These are phyloP conservation scores for Anisodus tanguticus DNA, from an alignment of 257 asterid species.

Conservation along the genomic window DNA sequence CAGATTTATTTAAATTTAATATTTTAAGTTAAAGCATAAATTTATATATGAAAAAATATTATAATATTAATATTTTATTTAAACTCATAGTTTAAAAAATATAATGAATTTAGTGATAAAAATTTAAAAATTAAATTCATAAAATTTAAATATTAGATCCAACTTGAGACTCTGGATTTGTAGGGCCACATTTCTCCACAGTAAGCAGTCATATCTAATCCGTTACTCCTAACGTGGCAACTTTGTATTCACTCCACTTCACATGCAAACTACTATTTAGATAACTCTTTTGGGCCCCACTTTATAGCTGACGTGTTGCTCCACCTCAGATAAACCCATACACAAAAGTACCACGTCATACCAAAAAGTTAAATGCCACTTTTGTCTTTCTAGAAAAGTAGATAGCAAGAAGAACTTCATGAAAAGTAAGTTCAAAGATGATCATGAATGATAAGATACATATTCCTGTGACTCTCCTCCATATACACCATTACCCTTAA, in stretches of 20 bases:
- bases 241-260: constrained; percentile 39
- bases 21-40: too few species aligned
- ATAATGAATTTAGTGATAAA: neutral
- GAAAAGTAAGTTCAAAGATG: constrained; percentile 33
- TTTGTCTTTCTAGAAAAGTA: constrained; percentile 35
- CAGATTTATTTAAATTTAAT: too few species aligned
- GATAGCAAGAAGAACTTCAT: constrained; percentile 41
- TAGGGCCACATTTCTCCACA: neutral
- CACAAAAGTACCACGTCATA: constrained; percentile 53
- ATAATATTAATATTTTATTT: neutral
- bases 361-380: constrained; percentile 51
- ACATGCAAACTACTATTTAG: constrained; percentile 37
- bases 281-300: constrained; percentile 41
- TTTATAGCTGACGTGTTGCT: neutral
- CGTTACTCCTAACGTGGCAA: constrained; percentile 41
- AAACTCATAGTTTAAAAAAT: neutral
- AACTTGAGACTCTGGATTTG: too few species aligned
- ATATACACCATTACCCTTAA: neutral
- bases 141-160: neutral
- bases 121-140: neutral
- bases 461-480: constrained; percentile 54
- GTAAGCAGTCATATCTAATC: constrained; percentile 5
- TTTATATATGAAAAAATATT: too few species aligned
- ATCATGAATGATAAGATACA: constrained; percentile 33
- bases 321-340: constrained; percentile 31